Base-by-base conservation (phyloP, 139 green algal species). In the Closterium sp. region DNA sequence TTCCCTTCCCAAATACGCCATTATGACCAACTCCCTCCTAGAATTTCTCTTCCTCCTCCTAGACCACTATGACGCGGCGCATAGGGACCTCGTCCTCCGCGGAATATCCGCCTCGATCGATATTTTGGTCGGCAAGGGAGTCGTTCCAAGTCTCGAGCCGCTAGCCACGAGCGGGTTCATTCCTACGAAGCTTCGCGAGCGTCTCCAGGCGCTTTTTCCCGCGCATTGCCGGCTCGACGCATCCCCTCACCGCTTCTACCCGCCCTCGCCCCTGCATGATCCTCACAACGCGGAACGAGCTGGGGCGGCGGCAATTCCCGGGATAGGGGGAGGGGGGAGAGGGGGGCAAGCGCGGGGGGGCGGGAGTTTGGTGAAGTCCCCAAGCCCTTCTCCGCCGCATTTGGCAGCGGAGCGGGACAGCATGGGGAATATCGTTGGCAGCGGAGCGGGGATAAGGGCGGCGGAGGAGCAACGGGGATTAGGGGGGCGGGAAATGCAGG, bases 1-100 rank as follows among this genome's bases (percentile, higher is more conserved):
- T 88, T 95, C 93, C 23, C 91, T 95, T 34, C 93, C 93, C 34
- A 94, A 94, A 23, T 94, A 95, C 91, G 84, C 64, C 33, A 36
- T 89, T 36, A 90, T 95, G 31, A 91, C 91, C 31, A 86, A 93
- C 23, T 89, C 89, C 33, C 83, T 94, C 19, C 91, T 94, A 5
- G 90, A 93, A 32, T 93, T 94, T 31, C 89, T 94, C 36, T 93
- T 94, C 84, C 34, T 93, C 4, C 33, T 93, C 33, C 33, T 93
- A 28, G 91, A 93, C 19, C 12, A 85, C 83, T 93, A 90, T 55
- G 91, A 93, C 55, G 10, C 91, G 33, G 32, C 34, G 81, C 64
- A 36, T 30, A 92, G 89, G 30, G 89, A 86, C 34, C 6, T 94
- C 16, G 28, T 94, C 10, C 84, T 94, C 33, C 76, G 90, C 16